Evolutionary conservation across 2,329 filamentous ascomycete genomes (phyloP), one percentile per base, ranked within the genome.

Genomic region (Xylariaceae sp.): DNA sequence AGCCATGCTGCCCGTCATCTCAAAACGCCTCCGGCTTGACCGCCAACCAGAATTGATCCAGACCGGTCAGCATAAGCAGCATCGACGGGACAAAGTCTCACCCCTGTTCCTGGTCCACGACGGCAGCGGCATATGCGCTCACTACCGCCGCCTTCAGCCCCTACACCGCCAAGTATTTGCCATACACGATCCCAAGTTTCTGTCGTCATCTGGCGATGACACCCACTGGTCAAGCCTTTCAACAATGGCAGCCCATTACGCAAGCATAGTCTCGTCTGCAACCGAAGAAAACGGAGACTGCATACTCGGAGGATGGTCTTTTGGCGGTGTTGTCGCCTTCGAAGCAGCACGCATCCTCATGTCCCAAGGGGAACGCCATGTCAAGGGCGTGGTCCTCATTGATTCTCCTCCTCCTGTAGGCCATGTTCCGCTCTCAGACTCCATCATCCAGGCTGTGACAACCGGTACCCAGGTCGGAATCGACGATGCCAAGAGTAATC

Each of bases 261-360:
- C 48, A 16, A 50, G 26, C 37, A 44, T 48, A 23, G 46, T 52
- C 26, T 18, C 45, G 40, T 44, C 40, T 9, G 40, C 21, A 9
- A 44, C 48, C 23, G 23, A 26, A 26, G 23, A 4, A 21, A 29
- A 32, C 10, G 20, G 82, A 0, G 78, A 81, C 1, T 84, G 83
- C 67, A 71, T 77, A 49, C 70, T 85, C 0, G 80, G 79, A 54
- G 83, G 84, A n/a, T 86, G 83, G 83, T 85, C 79, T 16, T 81
- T 81, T 4, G 84, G 84, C 37, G 82, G 83, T 10, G 79, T 84
- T 41, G 77, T 80, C 49, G 81, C 83, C 14, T 85, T 77, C 61
- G 78, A 82, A 52, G 74, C 74, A 3, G 75, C 76, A 1, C 71
- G 71, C 14, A 70, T 74, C 21, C 67, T 80, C 7, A 69, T 73